Evolutionary conservation across 1,284 basidiomycete genomes (phyloP).

Genomic region (Boletus smithii): DNA sequence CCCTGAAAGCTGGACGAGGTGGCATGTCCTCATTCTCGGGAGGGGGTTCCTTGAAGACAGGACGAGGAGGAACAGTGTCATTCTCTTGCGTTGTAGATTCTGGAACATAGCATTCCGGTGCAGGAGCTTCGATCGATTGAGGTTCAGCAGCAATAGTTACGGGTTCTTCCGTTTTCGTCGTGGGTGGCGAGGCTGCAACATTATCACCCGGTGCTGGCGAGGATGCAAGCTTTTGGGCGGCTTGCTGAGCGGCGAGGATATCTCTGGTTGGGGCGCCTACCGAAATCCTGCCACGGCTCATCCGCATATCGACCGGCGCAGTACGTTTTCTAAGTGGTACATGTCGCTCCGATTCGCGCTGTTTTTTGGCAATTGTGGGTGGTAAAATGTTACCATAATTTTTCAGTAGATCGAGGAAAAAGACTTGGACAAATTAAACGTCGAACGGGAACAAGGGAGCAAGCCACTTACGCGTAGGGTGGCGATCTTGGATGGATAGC

Average conservation of each 20-base stretch:
- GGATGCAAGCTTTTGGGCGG: slow-evolving; percentile 48
- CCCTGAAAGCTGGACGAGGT: slow-evolving; percentile 36
- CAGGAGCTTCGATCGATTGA: slow-evolving; percentile 4
- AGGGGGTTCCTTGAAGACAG: slow-evolving; percentile 30
- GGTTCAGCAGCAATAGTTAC: slow-evolving; percentile 10
- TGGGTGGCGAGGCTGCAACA: neutral
- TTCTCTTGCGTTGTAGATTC: slow-evolving; percentile 23
- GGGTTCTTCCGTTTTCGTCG: slow-evolving; percentile 10
- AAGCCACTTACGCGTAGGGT: slow-evolving; percentile 60
- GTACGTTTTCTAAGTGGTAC: slow-evolving; percentile 84
- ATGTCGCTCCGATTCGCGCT: slow-evolving; percentile 79
- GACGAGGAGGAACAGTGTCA: slow-evolving; percentile 34
- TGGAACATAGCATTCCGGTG: neutral
- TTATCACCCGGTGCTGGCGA: slow-evolving; percentile 27
- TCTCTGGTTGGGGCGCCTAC: slow-evolving; percentile 74
- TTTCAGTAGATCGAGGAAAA: slow-evolving; percentile 82
- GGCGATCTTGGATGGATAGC: slow-evolving; percentile 82
- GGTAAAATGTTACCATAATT: slow-evolving; percentile 79
- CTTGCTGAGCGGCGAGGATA: slow-evolving; percentile 72
- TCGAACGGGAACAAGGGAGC: neutral
- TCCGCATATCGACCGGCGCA: slow-evolving; percentile 83
- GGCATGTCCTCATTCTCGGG: slow-evolving; percentile 39
- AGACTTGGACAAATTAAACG: slow-evolving; percentile 39
- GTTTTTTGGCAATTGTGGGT: slow-evolving; percentile 78
- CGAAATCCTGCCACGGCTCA: slow-evolving; percentile 71